These are phyloP conservation scores for Spizellomyces punctatus DNA, from an alignment of 192 early-diverging fungal species.

Conservation along the genomic window DNA sequence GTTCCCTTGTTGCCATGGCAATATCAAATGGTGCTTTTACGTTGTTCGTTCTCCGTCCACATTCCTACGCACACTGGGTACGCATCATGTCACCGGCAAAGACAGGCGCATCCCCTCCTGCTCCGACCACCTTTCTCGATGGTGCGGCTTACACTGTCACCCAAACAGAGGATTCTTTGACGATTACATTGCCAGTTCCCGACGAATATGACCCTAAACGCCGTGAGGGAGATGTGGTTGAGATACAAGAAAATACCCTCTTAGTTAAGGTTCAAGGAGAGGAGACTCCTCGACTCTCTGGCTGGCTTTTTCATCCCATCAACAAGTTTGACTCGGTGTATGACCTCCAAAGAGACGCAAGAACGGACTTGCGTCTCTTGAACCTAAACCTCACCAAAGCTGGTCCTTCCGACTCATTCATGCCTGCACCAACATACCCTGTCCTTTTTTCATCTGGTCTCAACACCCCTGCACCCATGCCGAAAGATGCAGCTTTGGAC, in stretches of 20 bases:
- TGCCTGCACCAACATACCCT: slow-evolving; percentile 8
- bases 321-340: slow-evolving; percentile 21
- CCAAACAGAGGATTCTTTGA: slow-evolving; percentile 4
- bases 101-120: too few species aligned
- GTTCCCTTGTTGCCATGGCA: too few species aligned
- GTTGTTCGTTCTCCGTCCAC: too few species aligned
- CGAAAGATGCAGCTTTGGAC: slow-evolving; percentile 23
- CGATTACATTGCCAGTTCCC: slow-evolving; percentile 15
- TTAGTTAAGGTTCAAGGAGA: slow-evolving; percentile 15
- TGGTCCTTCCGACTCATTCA: background rate
- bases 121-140: slow-evolving; percentile 12
- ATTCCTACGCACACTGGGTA: too few species aligned
- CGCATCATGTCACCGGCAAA: too few species aligned
- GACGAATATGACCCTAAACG: slow-evolving; percentile 10
- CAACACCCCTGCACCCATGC: slow-evolving; percentile 15
- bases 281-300: slow-evolving; percentile 11
- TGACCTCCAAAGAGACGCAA: slow-evolving; percentile 14
- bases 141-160: slow-evolving; percentile 24
- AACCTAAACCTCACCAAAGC: slow-evolving; percentile 31
- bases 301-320: slow-evolving; percentile 38
- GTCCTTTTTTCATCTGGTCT: slow-evolving; percentile 24
- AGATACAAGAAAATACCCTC: slow-evolving; percentile 13
- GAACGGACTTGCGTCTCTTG: slow-evolving; percentile 14
- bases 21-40: too few species aligned
- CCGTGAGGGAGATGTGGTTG: slow-evolving; percentile 23